phyloP scores from a whole-genome alignment of 2,329 filamentous ascomycete species.

The Sordariomycetes sp. region DNA sequence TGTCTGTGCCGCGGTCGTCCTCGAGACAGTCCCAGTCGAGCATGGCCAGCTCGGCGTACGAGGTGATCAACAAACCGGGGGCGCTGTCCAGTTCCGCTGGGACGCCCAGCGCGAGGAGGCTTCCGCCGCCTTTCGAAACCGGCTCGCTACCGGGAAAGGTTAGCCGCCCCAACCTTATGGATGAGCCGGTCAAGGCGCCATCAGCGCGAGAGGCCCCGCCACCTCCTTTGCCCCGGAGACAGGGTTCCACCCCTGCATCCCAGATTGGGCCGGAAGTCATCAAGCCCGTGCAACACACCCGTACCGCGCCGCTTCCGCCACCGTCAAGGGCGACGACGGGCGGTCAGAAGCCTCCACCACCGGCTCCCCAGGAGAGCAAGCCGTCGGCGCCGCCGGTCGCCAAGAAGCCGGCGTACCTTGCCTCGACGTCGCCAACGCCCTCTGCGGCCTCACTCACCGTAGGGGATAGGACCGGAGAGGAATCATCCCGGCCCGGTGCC shows the following conservation, averaged over 20 bases:
- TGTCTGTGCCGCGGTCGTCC: slow-evolving; percentile 47
- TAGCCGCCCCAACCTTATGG: slow-evolving; percentile 29
- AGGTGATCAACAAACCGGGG: slow-evolving; percentile 33
- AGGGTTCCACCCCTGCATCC: slow-evolving; percentile 10
- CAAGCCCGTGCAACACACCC: slow-evolving; percentile 3
- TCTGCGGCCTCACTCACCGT: neutral
- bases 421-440: neutral
- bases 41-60: slow-evolving; percentile 49
- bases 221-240: slow-evolving; percentile 34
- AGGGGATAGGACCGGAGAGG: neutral
- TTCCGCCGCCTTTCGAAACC: slow-evolving; percentile 40
- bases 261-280: slow-evolving; percentile 9
- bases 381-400: slow-evolving; percentile 43
- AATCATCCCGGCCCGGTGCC: neutral
- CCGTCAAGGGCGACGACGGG: slow-evolving; percentile 10
- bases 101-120: slow-evolving; percentile 33
- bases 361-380: neutral
- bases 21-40: slow-evolving; percentile 44
- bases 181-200: slow-evolving; percentile 17
- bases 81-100: slow-evolving; percentile 33
- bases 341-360: neutral
- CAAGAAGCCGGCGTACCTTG: slow-evolving; percentile 39
- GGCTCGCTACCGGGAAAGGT: slow-evolving; percentile 29
- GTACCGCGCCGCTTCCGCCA: slow-evolving; percentile 9
- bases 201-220: slow-evolving; percentile 25